Evolutionary conservation across 371 early-diverging fungal genomes (phyloP).

Genomic region (Gilbertella persicaria): DNA sequence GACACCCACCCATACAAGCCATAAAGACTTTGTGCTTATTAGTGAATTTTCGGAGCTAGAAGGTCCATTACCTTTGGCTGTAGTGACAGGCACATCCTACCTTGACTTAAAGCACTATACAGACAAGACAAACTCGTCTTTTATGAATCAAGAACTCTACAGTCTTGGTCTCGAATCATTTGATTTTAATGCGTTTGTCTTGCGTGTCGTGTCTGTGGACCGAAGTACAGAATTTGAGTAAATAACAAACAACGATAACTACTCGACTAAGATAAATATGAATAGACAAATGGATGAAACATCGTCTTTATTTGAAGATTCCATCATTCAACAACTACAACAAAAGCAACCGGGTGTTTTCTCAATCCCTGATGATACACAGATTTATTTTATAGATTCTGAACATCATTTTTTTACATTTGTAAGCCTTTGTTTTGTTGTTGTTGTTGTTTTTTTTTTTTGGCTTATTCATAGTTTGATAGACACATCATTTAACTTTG

Average conservation of each 20-base stretch:
- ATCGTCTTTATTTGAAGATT: constrained; percentile 9
- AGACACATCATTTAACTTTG: constrained; percentile 63
- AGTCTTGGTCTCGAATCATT: constrained; percentile 33
- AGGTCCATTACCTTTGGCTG: constrained; percentile 56
- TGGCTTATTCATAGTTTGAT: too few relatives aligned
- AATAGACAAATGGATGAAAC: constrained; percentile 21
- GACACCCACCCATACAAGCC: not conserved
- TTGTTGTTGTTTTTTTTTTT: not conserved
- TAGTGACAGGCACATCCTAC: constrained; percentile 39
- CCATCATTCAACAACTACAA: too few relatives aligned
- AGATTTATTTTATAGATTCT: constrained; percentile 55
- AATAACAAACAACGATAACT: too few relatives aligned
- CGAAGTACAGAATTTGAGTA: constrained; percentile 43
- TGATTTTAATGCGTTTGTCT: constrained; percentile 59
- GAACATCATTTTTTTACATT: constrained; percentile 58
- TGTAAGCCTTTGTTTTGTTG: constrained; percentile 31
- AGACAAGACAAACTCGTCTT: not conserved
- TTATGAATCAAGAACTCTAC: constrained; percentile 9
- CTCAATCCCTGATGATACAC: constrained; percentile 63
- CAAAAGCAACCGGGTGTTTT: constrained; percentile 26
- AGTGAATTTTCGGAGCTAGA: constrained; percentile 65
- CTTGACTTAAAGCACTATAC: constrained; percentile 42
- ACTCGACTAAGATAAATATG: not conserved
- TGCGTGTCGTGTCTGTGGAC: constrained; percentile 59
- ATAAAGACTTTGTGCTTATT: constrained; percentile 58